A percentile compares a stretch with the other conserved stretches of the same genome.
phyloP scores from a whole-genome alignment of 1,139 yeast genomes.

The Diutina mesorugosa region DNA sequence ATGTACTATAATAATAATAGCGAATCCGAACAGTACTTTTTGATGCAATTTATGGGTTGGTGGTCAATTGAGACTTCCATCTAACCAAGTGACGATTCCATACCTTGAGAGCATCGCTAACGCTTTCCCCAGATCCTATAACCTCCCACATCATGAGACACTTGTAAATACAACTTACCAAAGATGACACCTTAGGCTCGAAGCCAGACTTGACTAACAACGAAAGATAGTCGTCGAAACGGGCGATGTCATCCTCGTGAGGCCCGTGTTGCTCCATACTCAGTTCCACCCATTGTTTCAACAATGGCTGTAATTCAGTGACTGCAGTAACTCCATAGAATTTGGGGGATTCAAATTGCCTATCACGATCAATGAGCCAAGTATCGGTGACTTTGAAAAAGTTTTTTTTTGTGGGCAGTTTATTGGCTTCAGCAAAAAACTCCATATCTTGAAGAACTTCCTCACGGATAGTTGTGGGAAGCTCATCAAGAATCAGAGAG shows the following conservation, averaged over 20 bases:
- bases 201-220: conserved; percentile 10
- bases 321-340: conserved; percentile 24
- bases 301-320: conserved; percentile 19
- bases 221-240: conserved; percentile 19
- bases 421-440: conserved; percentile 14
- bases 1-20: neutral
- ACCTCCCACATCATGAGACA: neutral
- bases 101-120: neutral
- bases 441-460: conserved; percentile 30
- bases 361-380: conserved; percentile 15
- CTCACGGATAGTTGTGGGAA: conserved; percentile 30
- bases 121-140: neutral
- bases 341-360: conserved; percentile 7
- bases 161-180: neutral
- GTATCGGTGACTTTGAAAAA: conserved; percentile 13
- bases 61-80: neutral
- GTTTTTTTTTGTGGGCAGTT: conserved; percentile 11
- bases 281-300: conserved; percentile 36
- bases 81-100: neutral
- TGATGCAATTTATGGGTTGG: neutral
- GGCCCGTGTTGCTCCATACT: conserved; percentile 41
- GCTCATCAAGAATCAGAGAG: conserved; percentile 24
- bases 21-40: neutral
- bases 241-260: conserved; percentile 37
- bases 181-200: neutral